Base-by-base conservation (phyloP, 768 basidiomycete species). In the Tulasnella sp. region DNA sequence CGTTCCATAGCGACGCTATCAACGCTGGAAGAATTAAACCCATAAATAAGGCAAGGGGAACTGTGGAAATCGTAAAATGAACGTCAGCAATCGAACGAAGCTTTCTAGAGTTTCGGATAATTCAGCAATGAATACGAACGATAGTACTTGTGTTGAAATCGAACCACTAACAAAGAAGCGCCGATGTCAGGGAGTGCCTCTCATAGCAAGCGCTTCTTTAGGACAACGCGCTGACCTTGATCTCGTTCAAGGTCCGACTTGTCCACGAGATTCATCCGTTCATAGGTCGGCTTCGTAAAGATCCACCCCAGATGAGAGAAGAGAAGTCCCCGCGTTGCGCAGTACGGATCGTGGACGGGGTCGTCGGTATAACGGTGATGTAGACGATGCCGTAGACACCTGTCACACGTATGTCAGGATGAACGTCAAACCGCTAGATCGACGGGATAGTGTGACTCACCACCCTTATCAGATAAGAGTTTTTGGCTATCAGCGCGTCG, bases 241-340 rank as follows among this genome's bases (percentile, higher is more conserved):
- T 89, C 88, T 24, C 70, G 71, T 27, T 85, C 80, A 10, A 89
- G 74, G 65, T 91, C 86, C 15, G 78, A 78, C 53, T 77, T 73
- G 60, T 88, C 86, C 30, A 90, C 79, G 8, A 80, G 68, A 42
- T 76, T 73, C 73, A 89, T 73, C 21, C 79, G 74, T 27, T 77
- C 73, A 66, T 89, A 88, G 1, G 66, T 77, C 1, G 85, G 81
- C 68, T 87, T 86, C 73, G 42, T 23, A 69, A 90, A 89, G 65
- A 89, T 88, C 88, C 88, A 91, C 1, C 88, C 88, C 75, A 88
- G 80, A 65, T 89, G 88, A 4, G 86, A 84, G 67, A 80, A 88
- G 53, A 85, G 76, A 1, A 91, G 70, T 0, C 88, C 88, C 26
- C 77, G 75, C 0, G 85, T 84, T 0, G 87, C 88, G 17, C 84